Evolutionary conservation across 495 filamentous ascomycete genomes (phyloP).

Genomic region (Aspergillus mulundensis): DNA sequence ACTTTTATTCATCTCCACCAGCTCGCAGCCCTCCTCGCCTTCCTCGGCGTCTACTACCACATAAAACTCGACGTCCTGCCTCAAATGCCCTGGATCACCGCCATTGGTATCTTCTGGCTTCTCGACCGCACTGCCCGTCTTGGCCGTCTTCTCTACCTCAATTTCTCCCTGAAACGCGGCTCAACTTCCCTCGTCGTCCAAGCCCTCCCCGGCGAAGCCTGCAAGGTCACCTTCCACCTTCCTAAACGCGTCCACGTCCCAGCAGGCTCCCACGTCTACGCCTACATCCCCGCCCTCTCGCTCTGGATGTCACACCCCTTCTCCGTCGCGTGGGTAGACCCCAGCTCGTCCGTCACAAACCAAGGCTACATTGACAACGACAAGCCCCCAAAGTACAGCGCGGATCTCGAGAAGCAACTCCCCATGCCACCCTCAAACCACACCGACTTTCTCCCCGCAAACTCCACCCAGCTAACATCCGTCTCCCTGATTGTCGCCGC

Average conservation of each 20-base stretch:
- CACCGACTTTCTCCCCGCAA: neutral
- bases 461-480: constrained; percentile 41
- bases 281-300: constrained; percentile 74
- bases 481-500: constrained; percentile 77
- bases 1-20: constrained; percentile 80
- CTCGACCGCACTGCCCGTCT: constrained; percentile 58
- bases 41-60: constrained; percentile 69
- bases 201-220: constrained; percentile 53
- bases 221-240: constrained; percentile 64
- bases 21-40: constrained; percentile 55
- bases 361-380: neutral
- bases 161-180: constrained; percentile 36
- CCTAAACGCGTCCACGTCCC: constrained; percentile 69
- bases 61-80: constrained; percentile 56
- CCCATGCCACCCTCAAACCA: neutral
- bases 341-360: constrained; percentile 24
- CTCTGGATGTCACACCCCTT: constrained; percentile 65
- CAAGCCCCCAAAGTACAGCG: neutral
- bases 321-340: constrained; percentile 53
- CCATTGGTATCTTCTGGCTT: constrained; percentile 60
- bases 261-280: constrained; percentile 75
- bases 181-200: constrained; percentile 42
- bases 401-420: constrained; percentile 40
- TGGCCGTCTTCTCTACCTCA: constrained; percentile 57
- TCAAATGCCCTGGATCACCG: constrained; percentile 57